Percentiles rank a stretch among this genome's conserved stretches.
Evolutionary conservation across 2,329 filamentous ascomycete species (phyloP).

Genomic region (Cercospora sp.): DNA sequence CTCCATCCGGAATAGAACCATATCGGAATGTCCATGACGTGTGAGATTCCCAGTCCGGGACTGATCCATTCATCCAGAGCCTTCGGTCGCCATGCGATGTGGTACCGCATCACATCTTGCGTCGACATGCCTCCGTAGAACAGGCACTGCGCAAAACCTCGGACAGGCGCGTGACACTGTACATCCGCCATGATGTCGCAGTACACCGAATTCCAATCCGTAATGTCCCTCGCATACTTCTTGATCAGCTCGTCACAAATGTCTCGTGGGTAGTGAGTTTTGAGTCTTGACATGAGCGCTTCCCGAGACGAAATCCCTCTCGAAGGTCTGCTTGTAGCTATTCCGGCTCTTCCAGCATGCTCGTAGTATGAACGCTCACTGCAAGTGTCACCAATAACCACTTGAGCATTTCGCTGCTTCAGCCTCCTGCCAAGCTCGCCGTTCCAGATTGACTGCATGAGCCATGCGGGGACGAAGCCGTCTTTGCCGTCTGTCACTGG

Average conservation of each 20-base stretch:
- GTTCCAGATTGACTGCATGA: slow-evolving; percentile 25
- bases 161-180: slow-evolving; percentile 23
- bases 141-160: slow-evolving; percentile 23
- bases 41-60: slow-evolving; percentile 15
- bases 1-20: slow-evolving; percentile 26
- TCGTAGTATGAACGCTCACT: slow-evolving; percentile 21
- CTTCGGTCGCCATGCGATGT: slow-evolving; percentile 22
- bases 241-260: slow-evolving; percentile 19
- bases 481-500: slow-evolving; percentile 24
- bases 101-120: slow-evolving; percentile 24
- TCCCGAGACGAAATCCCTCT: slow-evolving; percentile 13
- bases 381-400: slow-evolving; percentile 22
- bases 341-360: slow-evolving; percentile 2
- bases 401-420: slow-evolving; percentile 22
- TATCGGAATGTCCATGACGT: slow-evolving; percentile 20
- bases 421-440: slow-evolving; percentile 22
- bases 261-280: slow-evolving; percentile 15
- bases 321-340: slow-evolving; percentile 7
- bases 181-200: slow-evolving; percentile 26
- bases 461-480: slow-evolving; percentile 21
- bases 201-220: slow-evolving; percentile 23
- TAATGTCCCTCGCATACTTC: slow-evolving; percentile 20
- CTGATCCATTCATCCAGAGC: slow-evolving; percentile 14
- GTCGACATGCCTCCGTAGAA: slow-evolving; percentile 25
- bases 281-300: slow-evolving; percentile 19